Base-by-base conservation (phyloP, 768 basidiomycete genomes). In the Kwoniella dendrophila region DNA sequence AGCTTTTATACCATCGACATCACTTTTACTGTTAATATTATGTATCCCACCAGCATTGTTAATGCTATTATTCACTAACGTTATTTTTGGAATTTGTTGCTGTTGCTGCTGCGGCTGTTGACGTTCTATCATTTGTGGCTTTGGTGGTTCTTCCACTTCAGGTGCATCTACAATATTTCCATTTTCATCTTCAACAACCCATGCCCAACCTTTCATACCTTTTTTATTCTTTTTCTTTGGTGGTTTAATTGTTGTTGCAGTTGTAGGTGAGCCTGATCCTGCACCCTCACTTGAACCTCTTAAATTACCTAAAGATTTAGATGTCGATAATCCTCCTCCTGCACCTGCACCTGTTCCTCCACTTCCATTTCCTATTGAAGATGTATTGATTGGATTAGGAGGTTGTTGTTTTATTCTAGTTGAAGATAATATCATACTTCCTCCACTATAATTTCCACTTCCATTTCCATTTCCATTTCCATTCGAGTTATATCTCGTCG, bases 191-290 rank as follows among this genome's bases (percentile, higher is more conserved):
- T 66, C 52, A 7, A 61, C 54, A 22, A 68, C 67, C 48, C 63
- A 53, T 18, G 63, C 67, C 53, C 59, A 68, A 24, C 67, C 67
- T 58, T 64, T 68, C 67, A 63, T 64, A 34, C 67, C 62, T n/a
- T 62, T 63, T 50, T 58, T 59, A 32, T 56, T 68, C 51, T 51
- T 56, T 55, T 68, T 68, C 50, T 61, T 62, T 0, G 56, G 30
- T 34, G n/a, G 18, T 30, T 58, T 47, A 2, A 10, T 34, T 26
- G 49, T 40, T 10, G 14, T 26, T 12, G 36, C 50, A 16, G n/a
- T 29, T 26, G 45, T 36, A 27, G 32, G 4, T 6, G n/a, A n/a
- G 27, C 22, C n/a, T n/a, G 33, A 34, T 20, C 32, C 24, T 20
- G 59, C 57, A 22, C 59, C 51, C 38, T 61, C 59, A 33, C 59